Evolutionary conservation across 768 basidiomycete species (phyloP).

Genomic region (Glaciozyma antarctica): DNA sequence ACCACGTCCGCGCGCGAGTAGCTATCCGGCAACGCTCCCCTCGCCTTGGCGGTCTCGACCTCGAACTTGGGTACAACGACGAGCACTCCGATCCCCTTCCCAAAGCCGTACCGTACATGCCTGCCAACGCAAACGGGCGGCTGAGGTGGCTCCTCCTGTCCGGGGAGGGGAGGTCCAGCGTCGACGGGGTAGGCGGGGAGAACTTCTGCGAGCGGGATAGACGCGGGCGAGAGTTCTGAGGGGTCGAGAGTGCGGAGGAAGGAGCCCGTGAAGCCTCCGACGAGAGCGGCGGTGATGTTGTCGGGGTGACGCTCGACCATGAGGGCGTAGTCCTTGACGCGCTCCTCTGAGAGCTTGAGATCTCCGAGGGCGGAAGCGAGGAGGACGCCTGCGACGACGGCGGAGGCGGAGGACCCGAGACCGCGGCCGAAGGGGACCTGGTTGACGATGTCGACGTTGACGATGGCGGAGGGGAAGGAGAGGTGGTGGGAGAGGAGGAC

Average conservation of each 20-base stretch:
- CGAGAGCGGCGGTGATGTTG: conserved; percentile 93
- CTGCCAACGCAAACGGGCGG: conserved; percentile 89
- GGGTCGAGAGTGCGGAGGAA: conserved; percentile 84
- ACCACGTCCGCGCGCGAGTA: conserved; percentile 91
- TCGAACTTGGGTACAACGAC: conserved; percentile 94
- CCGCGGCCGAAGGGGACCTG: conserved; percentile 97
- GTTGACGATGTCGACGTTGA: conserved; percentile 69
- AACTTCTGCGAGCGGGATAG: conserved; percentile 89
- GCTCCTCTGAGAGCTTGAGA: conserved; percentile 56
- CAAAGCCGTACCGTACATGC: conserved; percentile 82
- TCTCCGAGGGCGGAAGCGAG: conserved; percentile 74
- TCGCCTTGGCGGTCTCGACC: conserved; percentile 86
- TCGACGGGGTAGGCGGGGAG: conserved; percentile 90
- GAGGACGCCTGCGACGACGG: conserved; percentile 94
- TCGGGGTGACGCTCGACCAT: conserved; percentile 99
- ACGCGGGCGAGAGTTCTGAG: conserved; percentile 68
- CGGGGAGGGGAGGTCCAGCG: conserved; percentile 45
- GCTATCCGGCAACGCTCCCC: conserved; percentile 69
- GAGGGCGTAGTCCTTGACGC: conserved; percentile 87
- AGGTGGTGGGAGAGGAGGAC: conserved; percentile 82
- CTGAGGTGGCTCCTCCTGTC: conserved; percentile 55
- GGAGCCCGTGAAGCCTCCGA: conserved; percentile 93
- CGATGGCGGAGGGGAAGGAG: conserved; percentile 46
- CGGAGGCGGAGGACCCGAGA: conserved; percentile 92
- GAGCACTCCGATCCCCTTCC: conserved; percentile 71